Evolutionary conservation across 2,329 filamentous ascomycete genomes (phyloP), one percentile per base, ranked within the genome.

Genomic region (Zarea fungicola): DNA sequence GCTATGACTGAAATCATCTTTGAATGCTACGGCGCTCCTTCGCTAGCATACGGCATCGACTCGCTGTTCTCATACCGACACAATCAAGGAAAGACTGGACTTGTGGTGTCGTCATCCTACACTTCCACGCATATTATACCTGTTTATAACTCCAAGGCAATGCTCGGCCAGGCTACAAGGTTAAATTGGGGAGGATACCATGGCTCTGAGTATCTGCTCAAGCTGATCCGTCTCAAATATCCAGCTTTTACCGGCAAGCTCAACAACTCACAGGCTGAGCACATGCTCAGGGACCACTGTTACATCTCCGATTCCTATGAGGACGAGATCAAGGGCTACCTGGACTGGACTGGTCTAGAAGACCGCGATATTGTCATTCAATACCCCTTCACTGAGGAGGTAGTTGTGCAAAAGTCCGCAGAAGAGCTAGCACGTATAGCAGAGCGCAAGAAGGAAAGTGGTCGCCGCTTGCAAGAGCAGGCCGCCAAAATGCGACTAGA

Each of bases 1-100:
- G 89, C 88, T 58, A 97, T 97, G 92, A 95, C 88, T 36, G 93
- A 99, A 63, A 92, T 97, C 48, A 74, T 99, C 10, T 99, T 97
- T 65, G 93, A 99, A 68, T 95, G 90, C 68, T 99, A 99, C 66
- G 81, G 83, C 52, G 91, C 88, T 10, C 92, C 93, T 0, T 92
- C 89, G 2, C 78, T 96, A 22, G 87, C 91, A 16, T 96, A 93
- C 68, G 93, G 93, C 44, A 91, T 99, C 69, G 93, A 99, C 67
- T 95, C 91, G 10, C 80, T 99, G 26, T 99, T 99, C 71, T 95
- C 92, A 18, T 99, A 96, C 72, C 78, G 85, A 53, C 87, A 96
- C 71, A 99, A 99, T 65, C 82, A 87, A 53, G 93, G 93, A 54
- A 83, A 77, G 43, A 92, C 88, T 22, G 93, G 93, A 6, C 74